Evolutionary conservation across 1,139 yeast species (phyloP), one percentile per base, ranked within the genome.

Genomic region (Pichia sp.): DNA sequence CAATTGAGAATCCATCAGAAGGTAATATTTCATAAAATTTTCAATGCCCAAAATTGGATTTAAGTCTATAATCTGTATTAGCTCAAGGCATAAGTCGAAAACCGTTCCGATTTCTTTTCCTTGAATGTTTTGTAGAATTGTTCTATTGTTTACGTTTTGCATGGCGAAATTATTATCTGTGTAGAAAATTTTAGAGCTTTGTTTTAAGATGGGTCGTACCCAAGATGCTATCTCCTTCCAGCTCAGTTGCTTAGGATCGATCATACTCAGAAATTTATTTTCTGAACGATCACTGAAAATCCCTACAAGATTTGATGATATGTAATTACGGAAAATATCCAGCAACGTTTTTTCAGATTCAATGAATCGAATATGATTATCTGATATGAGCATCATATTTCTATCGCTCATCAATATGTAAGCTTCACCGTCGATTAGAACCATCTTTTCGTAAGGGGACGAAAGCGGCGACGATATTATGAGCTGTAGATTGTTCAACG

Each of bases 391-490:
- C 58, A 62, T 58, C 13, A 55, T 26, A n/a, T 57, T 56, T 9
- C 58, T 50, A 41, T 56, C 55, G n/a, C 54, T 44, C 60, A 62
- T 58, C 4, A 57, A 37, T 1, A 65, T 55, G 2, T 51, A 57
- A 19, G 59, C 57, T 1, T 44, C 46, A 16, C 51, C 46, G 2
- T 48, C 47, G 7, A 51, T 30, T 25, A 44, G 39, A 13, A 58
- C 28, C 22, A 53, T 44, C 45, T 53, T 57, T 51, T 55, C 62
- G 47, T 52, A 60, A 3, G 48, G 37, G 2, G 60, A 58, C 4
- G 54, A 44, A 31, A 63, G 41, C 1, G 66, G 65, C 3, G 65
- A 62, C 3, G 63, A 61, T 2, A 60, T 52, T 7, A 59, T 26
- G n/a, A 45, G 18, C n/a, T 30, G 31, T 25, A 51, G 43, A 34